Evolutionary conservation across 768 basidiomycete species (phyloP).

Genomic region (Pisolithus albus): DNA sequence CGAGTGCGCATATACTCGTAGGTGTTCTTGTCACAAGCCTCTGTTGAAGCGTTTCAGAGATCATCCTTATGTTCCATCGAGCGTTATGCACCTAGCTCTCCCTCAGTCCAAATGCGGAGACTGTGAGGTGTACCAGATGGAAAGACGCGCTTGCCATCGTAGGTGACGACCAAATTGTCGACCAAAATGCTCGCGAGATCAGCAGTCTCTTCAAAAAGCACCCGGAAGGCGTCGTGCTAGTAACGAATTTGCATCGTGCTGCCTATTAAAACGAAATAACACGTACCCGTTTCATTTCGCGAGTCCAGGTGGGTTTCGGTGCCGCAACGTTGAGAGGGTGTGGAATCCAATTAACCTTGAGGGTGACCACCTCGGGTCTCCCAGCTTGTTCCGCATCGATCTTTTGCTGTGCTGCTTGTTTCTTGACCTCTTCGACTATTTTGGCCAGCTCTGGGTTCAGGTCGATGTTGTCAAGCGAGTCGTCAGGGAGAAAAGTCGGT

Average conservation of each 20-base stretch:
- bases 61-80: background rate
- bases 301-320: conserved; percentile 38
- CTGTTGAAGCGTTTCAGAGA: conserved; percentile 30
- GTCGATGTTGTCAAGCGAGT: conserved; percentile 42
- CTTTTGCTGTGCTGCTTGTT: conserved; percentile 21
- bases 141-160: conserved; percentile 58
- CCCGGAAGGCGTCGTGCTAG: conserved; percentile 60
- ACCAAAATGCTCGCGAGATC: conserved; percentile 48
- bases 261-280: background rate
- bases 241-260: background rate
- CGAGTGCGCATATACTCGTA: conserved; percentile 55
- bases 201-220: conserved; percentile 59
- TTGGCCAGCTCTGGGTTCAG: conserved; percentile 57
- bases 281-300: conserved; percentile 54
- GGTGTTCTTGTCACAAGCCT: conserved; percentile 57
- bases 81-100: conserved; percentile 49
- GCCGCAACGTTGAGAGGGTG: conserved; percentile 50
- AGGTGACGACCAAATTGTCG: conserved; percentile 52
- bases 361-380: conserved; percentile 34
- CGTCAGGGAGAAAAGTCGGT: conserved; percentile 37
- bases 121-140: conserved; percentile 62
- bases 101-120: conserved; percentile 61
- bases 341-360: conserved; percentile 58
- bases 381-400: conserved; percentile 22
- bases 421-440: conserved; percentile 40